Conservation (phyloP, 345 rosid genomes). For the Eucalyptus cladocalyx region DNA sequence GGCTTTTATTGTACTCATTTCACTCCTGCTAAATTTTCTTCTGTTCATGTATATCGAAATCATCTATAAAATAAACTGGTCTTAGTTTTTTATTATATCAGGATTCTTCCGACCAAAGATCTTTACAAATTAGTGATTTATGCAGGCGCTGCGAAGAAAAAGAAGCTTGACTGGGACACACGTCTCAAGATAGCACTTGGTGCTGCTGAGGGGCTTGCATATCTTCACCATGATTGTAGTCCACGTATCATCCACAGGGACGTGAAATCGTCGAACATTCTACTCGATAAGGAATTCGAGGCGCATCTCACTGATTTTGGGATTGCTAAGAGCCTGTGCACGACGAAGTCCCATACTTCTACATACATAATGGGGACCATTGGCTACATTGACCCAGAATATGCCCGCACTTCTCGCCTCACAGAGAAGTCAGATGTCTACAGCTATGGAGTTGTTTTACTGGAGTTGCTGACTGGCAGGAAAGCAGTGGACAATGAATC, state of each 20-base stretch:
- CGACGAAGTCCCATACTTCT: conserved; percentile 73
- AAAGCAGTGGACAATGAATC: conserved; percentile 88
- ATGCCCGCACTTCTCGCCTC: conserved; percentile 89
- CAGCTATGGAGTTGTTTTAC: conserved; percentile 84
- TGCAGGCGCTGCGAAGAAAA: conserved; percentile 72
- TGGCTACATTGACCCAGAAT: conserved; percentile 95
- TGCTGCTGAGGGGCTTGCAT: conserved; percentile 87
- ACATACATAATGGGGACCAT: conserved; percentile 91
- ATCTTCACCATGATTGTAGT: conserved; percentile 93
- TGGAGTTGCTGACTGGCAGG: conserved; percentile 82
- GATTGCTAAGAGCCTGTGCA: conserved; percentile 78
- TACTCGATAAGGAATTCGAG: conserved; percentile 79
- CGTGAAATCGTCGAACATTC: conserved; percentile 83
- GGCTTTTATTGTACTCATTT: background rate
- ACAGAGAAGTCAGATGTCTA: conserved; percentile 96
- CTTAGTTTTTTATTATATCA: background rate
- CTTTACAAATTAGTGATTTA: background rate
- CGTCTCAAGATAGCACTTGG: conserved; percentile 81
- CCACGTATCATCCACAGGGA: conserved; percentile 94
- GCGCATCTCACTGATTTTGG: conserved; percentile 98
- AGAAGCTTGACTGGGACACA: conserved; percentile 75
- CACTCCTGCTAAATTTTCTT: background rate
- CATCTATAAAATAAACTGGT: background rate
- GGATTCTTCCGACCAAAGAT: background rate
- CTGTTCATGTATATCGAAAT: background rate